Evolutionary conservation across 129 eudicot species (phyloP).

Genomic region (Gnaphalium uliginosum): DNA sequence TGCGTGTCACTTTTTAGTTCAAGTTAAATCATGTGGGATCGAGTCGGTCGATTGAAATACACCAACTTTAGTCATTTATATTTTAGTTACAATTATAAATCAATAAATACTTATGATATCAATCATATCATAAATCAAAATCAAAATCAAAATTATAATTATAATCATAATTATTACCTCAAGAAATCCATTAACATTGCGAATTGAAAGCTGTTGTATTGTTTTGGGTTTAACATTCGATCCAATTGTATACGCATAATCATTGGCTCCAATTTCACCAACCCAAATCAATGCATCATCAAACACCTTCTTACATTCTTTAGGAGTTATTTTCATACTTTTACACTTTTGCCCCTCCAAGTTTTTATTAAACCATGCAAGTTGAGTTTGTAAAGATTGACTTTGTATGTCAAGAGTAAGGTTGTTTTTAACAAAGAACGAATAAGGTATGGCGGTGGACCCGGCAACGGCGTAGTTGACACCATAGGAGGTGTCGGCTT

Average conservation of each 20-base stretch:
- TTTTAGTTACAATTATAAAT: too few species aligned
- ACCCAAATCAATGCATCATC: conserved; percentile 87
- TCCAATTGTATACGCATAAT: conserved; percentile 66
- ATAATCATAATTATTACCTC: conserved; percentile 44
- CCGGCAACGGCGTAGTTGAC: conserved; percentile 88
- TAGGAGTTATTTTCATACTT: conserved; percentile 25
- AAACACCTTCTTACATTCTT: conserved; percentile 51
- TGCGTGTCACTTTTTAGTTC: neutral
- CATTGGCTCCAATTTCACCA: conserved; percentile 97
- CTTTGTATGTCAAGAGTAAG: conserved; percentile 51
- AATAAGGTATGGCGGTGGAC: conserved; percentile 67
- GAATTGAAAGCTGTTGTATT: conserved; percentile 60
- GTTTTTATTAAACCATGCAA: conserved; percentile 56
- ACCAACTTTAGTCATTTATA: too few species aligned
- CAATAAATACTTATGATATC: neutral
- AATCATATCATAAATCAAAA: neutral
- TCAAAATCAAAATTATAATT: too few species aligned
- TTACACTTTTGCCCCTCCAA: conserved; percentile 50
- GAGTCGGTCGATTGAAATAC: too few species aligned
- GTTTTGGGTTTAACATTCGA: conserved; percentile 46
- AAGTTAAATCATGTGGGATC: neutral
- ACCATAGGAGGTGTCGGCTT: conserved; percentile 45
- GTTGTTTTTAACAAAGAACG: conserved; percentile 66
- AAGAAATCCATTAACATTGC: conserved; percentile 50
- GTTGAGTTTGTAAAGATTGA: conserved; percentile 66